These are phyloP conservation scores for Fusarium fracticaudum DNA, from an alignment of 2,329 filamentous ascomycete species.

Conservation along the genomic window DNA sequence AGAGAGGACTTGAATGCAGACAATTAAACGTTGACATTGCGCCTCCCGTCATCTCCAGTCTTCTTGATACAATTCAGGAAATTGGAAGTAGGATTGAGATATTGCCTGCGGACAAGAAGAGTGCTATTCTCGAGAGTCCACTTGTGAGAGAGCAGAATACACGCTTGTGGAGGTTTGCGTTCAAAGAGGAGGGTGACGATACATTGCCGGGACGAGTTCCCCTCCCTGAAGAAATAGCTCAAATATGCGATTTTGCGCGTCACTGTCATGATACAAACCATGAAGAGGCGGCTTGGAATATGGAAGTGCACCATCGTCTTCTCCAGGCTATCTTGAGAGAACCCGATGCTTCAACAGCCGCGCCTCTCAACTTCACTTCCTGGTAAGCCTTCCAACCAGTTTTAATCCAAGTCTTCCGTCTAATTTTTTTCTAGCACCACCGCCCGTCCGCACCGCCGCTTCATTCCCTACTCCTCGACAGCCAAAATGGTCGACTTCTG, in stretches of 20 bases:
- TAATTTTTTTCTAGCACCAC: neutral
- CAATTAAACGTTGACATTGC: neutral
- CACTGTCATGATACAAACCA: slow-evolving; percentile 17
- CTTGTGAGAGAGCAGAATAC: neutral
- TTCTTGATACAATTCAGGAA: slow-evolving; percentile 16
- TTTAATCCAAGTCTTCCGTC: accelerated
- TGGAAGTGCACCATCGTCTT: slow-evolving; percentile 31
- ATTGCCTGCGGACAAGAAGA: neutral
- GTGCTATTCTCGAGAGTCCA: neutral
- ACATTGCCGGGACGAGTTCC: slow-evolving; percentile 17
- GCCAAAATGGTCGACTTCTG: slow-evolving; percentile 31
- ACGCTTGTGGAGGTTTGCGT: slow-evolving; percentile 19
- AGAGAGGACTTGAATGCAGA: slow-evolving; percentile 16
- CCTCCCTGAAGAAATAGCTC: neutral
- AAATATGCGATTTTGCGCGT: slow-evolving; percentile 2
- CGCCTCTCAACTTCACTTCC: slow-evolving; percentile 4
- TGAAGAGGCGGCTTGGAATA: slow-evolving; percentile 28
- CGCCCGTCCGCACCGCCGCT: neutral
- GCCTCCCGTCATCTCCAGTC: neutral
- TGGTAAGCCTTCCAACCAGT: neutral
- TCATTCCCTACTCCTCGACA: slow-evolving; percentile 4
- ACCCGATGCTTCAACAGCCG: neutral
- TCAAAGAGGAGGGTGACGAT: neutral
- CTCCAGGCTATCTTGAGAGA: slow-evolving; percentile 11
- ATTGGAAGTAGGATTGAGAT: slow-evolving; percentile 21